Conservation (phyloP, 768 basidiomycete species). For the Galerina sulciceps region DNA sequence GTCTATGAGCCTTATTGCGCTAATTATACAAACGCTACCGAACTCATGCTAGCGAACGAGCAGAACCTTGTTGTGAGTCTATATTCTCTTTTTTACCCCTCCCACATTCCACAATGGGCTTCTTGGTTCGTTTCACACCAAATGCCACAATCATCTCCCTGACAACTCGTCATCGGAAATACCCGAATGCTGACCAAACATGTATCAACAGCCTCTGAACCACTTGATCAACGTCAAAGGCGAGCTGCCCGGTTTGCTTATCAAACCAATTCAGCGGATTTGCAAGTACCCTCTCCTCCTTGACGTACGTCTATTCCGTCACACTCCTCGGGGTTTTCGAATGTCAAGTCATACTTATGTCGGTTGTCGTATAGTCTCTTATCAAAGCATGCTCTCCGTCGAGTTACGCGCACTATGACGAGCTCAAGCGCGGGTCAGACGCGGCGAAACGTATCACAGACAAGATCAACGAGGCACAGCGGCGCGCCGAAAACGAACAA, state of each 20-base stretch:
- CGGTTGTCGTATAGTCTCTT: constrained; percentile 54
- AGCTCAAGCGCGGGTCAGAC: constrained; percentile 81
- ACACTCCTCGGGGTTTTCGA: constrained; percentile 11
- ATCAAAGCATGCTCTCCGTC: constrained; percentile 69
- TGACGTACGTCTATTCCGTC: constrained; percentile 60
- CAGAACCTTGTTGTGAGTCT: constrained; percentile 80
- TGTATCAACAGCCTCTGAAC: constrained; percentile 67
- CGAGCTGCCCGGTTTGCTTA: constrained; percentile 94
- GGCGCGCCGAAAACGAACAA: constrained; percentile 88
- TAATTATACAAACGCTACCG: constrained; percentile 88
- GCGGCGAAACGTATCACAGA: constrained; percentile 93
- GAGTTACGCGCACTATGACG: constrained; percentile 74
- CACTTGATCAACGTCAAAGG: constrained; percentile 88
- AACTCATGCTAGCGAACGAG: constrained; percentile 85
- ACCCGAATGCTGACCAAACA: constrained; percentile 44
- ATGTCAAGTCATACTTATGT: neutral
- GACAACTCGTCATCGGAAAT: constrained; percentile 37
- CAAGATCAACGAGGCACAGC: constrained; percentile 93
- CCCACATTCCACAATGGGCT: constrained; percentile 13
- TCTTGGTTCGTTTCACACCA: constrained; percentile 27
- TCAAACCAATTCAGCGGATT: constrained; percentile 97
- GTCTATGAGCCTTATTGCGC: constrained; percentile 98
- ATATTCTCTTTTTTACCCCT: constrained; percentile 19
- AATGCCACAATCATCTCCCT: constrained; percentile 32
- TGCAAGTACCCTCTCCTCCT: constrained; percentile 98